Evolutionary conservation across 768 basidiomycete species (phyloP).

Genomic region (Daedalea quercina): DNA sequence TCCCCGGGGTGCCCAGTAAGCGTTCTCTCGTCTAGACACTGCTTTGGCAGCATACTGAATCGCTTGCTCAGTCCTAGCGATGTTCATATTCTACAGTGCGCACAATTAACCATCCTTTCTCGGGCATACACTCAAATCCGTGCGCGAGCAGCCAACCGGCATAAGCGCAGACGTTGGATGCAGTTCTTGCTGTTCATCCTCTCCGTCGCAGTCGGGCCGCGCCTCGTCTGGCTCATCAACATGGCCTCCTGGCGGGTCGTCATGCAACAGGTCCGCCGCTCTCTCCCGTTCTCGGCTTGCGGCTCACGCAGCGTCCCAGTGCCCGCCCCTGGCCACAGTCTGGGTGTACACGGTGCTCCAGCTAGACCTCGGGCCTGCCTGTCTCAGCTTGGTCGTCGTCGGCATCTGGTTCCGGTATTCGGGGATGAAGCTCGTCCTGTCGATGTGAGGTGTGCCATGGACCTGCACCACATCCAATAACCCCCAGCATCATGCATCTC

Average conservation of each 20-base stretch:
- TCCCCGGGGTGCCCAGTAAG: constrained; percentile 69
- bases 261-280: constrained; percentile 59
- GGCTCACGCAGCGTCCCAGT: constrained; percentile 33
- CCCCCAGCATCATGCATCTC: no score
- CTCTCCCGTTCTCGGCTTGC: not conserved
- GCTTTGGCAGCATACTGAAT: not conserved
- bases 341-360: constrained; percentile 77
- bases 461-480: no score
- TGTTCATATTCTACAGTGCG: constrained; percentile 76
- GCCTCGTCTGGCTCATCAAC: constrained; percentile 69
- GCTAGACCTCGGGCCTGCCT: constrained; percentile 56
- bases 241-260: constrained; percentile 61
- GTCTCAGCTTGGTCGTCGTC: constrained; percentile 46
- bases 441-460: no score
- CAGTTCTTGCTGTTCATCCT: constrained; percentile 56
- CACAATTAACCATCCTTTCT: constrained; percentile 1
- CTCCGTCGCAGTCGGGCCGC: constrained; percentile 49
- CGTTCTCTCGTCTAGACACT: constrained; percentile 9
- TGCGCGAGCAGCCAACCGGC: constrained; percentile 49
- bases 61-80: constrained; percentile 46
- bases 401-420: constrained; percentile 59
- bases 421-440: constrained; percentile 39
- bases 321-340: constrained; percentile 68
- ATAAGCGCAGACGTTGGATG: constrained; percentile 47
- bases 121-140: not conserved